Evolutionary conservation across 2,329 filamentous ascomycete genomes (phyloP), one percentile per base, ranked within the genome.

Genomic region (Alternaria brassicicola): DNA sequence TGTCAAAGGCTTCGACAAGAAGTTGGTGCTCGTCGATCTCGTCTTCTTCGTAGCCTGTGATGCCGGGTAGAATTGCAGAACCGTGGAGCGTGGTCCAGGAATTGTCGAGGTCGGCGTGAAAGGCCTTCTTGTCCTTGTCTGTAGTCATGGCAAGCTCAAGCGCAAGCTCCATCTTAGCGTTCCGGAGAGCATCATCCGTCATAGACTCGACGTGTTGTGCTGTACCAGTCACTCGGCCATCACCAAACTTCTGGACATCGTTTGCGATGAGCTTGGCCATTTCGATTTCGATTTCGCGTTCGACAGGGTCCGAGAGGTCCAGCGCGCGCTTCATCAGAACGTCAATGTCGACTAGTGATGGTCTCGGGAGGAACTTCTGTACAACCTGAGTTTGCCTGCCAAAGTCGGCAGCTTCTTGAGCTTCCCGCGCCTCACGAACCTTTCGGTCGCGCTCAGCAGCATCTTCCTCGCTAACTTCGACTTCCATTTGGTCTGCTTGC

Each of bases 341-440:
- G 49, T 88, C 81, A 21, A 95, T 78, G 74, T 98, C 89, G 13
- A 98, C 82, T 2, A 84, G 79, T 1, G 84, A 83, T 1, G 95
- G 93, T 42, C 94, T 86, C 7, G 95, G 95, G 12, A 99, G 81
- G 4, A 86, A 86, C 66, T 85, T 88, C 78, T 98, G 94, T 77
- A 97, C 88, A n/a, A 96, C 93, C 72, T 96, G 93, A 1, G 91
- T 96, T 69, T 95, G 89, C 49, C 93, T 85, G 75, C 87, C 89
- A 71, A 92, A 90, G 67, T 98, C 93, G 12, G 85, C 79, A 70
- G 84, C 75, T 74, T 89, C 82, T 78, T 86, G 72, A 49, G 89
- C 90, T 70, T 93, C 88, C 36, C 79, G 80, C 2, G 83, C 76
- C 62, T 83, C 80, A 45, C 85, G 85, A 48, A 89, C 86, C 62